Base-by-base conservation (phyloP, 2,329 filamentous ascomycete genomes). In the Cadophora sp. region DNA sequence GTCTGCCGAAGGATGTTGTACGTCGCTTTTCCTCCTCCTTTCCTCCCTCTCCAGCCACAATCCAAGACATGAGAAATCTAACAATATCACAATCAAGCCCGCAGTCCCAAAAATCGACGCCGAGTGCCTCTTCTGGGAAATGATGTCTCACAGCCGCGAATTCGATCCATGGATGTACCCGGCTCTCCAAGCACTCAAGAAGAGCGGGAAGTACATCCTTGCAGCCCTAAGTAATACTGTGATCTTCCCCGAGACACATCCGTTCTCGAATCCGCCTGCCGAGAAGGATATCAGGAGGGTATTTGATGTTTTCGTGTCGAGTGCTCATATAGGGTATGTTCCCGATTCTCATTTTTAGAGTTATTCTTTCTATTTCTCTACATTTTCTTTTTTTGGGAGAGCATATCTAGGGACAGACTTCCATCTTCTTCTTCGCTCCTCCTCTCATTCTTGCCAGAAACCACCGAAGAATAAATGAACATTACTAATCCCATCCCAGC, bases 151-250 rank as follows among this genome's bases (percentile, higher is more conserved):
- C 14, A 89, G 91, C 13, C 83, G 87, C 6, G 79, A 81, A 1
- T 89, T 91, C 0, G 95, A 99, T 77, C 93, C 93, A 4, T 92
- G 91, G 83, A 96, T 98, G 90, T 93, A 87, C 70, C 94, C 94
- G 0, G 94, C 94, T 1, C 81, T 98, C 48, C 81, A 88, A 74
- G 87, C 84, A 45, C 82, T 99, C 66, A 85, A 86, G 67, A 83
- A 83, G 3, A 89, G 85, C 61, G 86, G 87, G 0, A 81, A 82
- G 66, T 94, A 90, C 72, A 84, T 95, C 41, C 79, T 98, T 1
- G 95, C 90, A 0, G 96, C 94, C 1, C 82, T 98, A 71, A 94
- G 91, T 73, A 98, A 99, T 76, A 98, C 96, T 0, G 88, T 96
- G 30, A 90, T 93, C 27, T 97, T 96, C 74, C 95, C 94, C 0